A percentile compares a stretch with the other conserved stretches of the same genome.
Evolutionary conservation across 805 yeast species (phyloP).

Genomic region (Saccharomycopsis selenospora): DNA sequence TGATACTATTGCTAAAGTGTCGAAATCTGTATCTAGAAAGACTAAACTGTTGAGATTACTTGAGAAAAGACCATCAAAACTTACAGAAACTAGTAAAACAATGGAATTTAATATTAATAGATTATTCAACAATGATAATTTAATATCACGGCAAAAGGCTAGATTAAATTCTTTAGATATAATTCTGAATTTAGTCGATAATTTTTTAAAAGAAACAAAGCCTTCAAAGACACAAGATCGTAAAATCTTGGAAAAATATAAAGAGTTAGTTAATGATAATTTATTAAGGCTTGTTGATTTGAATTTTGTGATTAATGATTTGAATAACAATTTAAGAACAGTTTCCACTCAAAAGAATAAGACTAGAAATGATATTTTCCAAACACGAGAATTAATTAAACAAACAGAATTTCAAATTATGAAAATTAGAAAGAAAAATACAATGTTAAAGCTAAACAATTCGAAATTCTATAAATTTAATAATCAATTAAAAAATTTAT

Average conservation of each 20-base stretch:
- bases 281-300: slow-evolving; percentile 13
- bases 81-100: too few relatives aligned
- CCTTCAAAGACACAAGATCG: background rate
- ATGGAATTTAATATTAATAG: background rate
- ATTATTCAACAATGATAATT: background rate
- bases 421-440: slow-evolving; percentile 5
- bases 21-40: too few relatives aligned
- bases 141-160: background rate
- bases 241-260: slow-evolving; percentile 10
- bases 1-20: too few relatives aligned
- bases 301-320: slow-evolving; percentile 7
- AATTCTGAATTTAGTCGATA: background rate
- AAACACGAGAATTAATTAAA: slow-evolving; percentile 3
- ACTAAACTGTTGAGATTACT: too few relatives aligned
- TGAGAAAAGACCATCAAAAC: too few relatives aligned
- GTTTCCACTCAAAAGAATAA: background rate
- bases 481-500: background rate
- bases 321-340: slow-evolving; percentile 1
- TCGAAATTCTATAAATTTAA: background rate
- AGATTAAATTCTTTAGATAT: background rate
- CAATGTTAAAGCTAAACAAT: slow-evolving; percentile 2
- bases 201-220: background rate
- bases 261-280: slow-evolving; percentile 4
- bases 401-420: slow-evolving; percentile 4
- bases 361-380: slow-evolving; percentile 2